Conservation (phyloP, 805 yeast species). For the Zygoascus flipseniorum region DNA sequence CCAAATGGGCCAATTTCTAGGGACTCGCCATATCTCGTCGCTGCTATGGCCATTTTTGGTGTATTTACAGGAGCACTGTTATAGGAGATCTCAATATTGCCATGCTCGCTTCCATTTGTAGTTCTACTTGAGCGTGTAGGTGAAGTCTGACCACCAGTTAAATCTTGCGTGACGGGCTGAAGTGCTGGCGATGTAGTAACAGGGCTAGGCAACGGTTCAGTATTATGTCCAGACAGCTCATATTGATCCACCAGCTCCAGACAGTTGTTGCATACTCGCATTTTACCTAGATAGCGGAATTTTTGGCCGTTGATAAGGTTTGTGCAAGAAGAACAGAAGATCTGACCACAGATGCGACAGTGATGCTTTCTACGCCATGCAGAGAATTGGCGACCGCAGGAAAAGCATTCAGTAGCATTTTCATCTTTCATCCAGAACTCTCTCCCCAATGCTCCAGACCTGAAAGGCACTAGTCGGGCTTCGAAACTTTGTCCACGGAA, state of each 20-base stretch:
- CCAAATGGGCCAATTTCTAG: constrained; percentile 44
- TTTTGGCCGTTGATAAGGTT: constrained; percentile 56
- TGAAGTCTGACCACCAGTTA: background rate
- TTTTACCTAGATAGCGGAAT: constrained; percentile 56
- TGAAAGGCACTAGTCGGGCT: background rate
- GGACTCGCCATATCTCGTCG: constrained; percentile 70
- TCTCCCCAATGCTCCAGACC: constrained; percentile 37
- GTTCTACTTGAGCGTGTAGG: background rate
- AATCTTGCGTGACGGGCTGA: background rate
- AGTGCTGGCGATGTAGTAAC: background rate
- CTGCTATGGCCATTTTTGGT: constrained; percentile 74
- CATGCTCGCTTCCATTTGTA: constrained; percentile 10
- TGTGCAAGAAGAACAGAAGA: constrained; percentile 82
- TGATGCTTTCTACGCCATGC: constrained; percentile 82
- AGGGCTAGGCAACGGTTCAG: background rate
- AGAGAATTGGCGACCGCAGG: constrained; percentile 71
- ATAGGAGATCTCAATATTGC: constrained; percentile 19
- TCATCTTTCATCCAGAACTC: constrained; percentile 97
- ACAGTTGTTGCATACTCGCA: constrained; percentile 74
- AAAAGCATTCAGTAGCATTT: constrained; percentile 78
- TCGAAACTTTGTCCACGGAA: constrained; percentile 3
- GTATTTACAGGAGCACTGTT: constrained; percentile 39
- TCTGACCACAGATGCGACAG: constrained; percentile 93
- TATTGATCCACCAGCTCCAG: constrained; percentile 52
- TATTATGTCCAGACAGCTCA: constrained; percentile 27